Base-by-base conservation (phyloP, 805 yeast genomes). In the Diddensiella santjacobensis region DNA sequence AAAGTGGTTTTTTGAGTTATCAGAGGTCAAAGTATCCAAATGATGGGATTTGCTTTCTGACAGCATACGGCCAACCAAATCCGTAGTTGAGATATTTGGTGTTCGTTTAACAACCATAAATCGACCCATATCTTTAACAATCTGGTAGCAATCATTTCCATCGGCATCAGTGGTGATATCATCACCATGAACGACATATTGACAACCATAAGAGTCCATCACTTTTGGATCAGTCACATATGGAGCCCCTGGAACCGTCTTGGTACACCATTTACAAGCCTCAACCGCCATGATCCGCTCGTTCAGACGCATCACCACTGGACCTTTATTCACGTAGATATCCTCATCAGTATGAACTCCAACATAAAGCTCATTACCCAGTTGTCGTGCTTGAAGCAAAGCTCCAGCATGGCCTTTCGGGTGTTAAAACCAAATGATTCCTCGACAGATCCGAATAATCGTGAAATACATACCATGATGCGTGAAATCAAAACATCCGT, bases 161-260 rank as follows among this genome's bases (percentile, higher is more conserved):
- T 87, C 76, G 13, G 96, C 96, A 67, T 93, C 98, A 1, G 97
- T 86, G 22, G 97, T 93, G 56, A 93, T 88, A 63, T 93, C 99
- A 67, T 93, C 99, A 4, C 99, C 99, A 66, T 93, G 99, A 8
- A 93, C 96, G n/a, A 93, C 99, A 64, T 82, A 93, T 61, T 79
- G 68, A 70, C 99, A 93, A 4, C 77, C 78, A 61, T 79, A 79
- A 22, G 71, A 56, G 57, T 85, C 88, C 87, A 89, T 77, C 45
- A 87, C 84, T 37, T 69, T 70, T 0, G 95, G 95, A 54, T 81
- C 85, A 0, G 99, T 93, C 11, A 91, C 97, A 62, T 93, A 93
- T 1, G 99, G 99, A 0, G 98, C 97, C 53, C 76, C 71, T 1
- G 81, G 75, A 15, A 91, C 76, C 0, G 84, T 79, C 39, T 70